phyloP scores from a whole-genome alignment of 495 filamentous ascomycete species.

The Penicillium mononematosum region DNA sequence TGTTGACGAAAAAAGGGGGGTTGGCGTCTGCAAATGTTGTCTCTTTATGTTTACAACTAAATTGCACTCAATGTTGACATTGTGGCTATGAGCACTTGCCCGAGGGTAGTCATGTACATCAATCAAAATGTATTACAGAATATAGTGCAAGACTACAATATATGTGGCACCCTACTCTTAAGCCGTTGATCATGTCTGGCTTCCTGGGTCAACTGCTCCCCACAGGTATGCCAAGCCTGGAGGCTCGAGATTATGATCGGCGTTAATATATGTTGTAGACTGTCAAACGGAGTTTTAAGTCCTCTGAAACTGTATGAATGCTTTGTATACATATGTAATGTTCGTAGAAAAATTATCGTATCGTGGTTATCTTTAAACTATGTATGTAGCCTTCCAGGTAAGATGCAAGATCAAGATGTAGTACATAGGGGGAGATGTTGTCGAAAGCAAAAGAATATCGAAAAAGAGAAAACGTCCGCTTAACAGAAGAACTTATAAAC shows the following conservation, averaged over 20 bases:
- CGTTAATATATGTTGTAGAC: slow-evolving; percentile 4
- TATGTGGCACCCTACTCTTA: not conserved
- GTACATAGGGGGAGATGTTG: slow-evolving; percentile 2
- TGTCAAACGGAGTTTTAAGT: not conserved
- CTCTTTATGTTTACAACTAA: not conserved
- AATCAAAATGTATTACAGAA: not conserved
- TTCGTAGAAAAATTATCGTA: slow-evolving; percentile 1
- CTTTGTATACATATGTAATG: not conserved
- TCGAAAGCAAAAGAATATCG: not conserved
- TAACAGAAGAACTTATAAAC: slow-evolving; percentile 60
- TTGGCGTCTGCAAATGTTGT: not conserved
- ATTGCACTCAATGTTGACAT: not conserved
- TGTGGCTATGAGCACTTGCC: not conserved
- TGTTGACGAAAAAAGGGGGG: not conserved
- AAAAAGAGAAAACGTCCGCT: slow-evolving; percentile 1
- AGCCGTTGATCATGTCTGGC: not conserved
- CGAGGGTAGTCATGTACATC: not conserved
- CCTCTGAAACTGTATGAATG: not conserved
- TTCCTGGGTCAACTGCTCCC: not conserved
- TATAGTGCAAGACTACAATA: not conserved
- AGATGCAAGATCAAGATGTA: not conserved
- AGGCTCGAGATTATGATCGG: slow-evolving; percentile 16
- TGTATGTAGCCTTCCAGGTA: not conserved
- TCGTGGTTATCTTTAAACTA: not conserved
- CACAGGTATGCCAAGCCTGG: slow-evolving; percentile 18